Evolutionary conservation across 164 flowering plant species (phyloP), one percentile per base, ranked within the genome.

Genomic region (Amborella trichopoda): DNA sequence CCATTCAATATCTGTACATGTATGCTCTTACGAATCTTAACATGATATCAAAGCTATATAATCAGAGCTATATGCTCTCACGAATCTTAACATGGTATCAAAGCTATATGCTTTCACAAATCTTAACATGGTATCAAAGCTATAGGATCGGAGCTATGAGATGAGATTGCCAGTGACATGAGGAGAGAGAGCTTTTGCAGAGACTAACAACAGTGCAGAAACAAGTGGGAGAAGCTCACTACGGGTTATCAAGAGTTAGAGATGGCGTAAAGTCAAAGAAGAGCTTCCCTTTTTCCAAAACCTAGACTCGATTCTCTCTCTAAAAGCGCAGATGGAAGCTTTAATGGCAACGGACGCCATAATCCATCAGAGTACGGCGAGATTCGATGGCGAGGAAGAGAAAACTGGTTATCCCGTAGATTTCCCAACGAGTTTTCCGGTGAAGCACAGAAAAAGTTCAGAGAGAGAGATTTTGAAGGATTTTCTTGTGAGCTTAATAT

Each of bases 221-320:
- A 49, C 28, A 49, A 49, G n/a, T 49, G 52, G 52, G 52, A 49
- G 22, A 49, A 49, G 28, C 42, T 49, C 20, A 49, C 52, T 20
- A 30, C 42, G 6, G 42, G 42, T 3, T 49, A 49, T 18, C 34
- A 49, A 16, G 52, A 49, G 10, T 49, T 9, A 27, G 41, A 23
- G 52, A 36, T 3, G 42, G 52, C 8, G 14, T 34, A 23, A 27
- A 44, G 5, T 28, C 24, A 0, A 37, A 18, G 19, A 44, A 38
- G 12, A 33, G 39, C 32, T 49, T 16, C n/a, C 44, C 33, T 16
- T 49, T 49, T 33, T 49, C 16, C 53, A 10, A 37, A 23, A n/a
- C n/a, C n/a, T n/a, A 34, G 39, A 3, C 53, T 49, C 32, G n/a
- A n/a, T n/a, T n/a, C n/a, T n/a, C n/a, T n/a, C n/a, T n/a, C n/a